Conservation (phyloP, 495 filamentous ascomycete genomes). For the Hyaloscypha variabilis region DNA sequence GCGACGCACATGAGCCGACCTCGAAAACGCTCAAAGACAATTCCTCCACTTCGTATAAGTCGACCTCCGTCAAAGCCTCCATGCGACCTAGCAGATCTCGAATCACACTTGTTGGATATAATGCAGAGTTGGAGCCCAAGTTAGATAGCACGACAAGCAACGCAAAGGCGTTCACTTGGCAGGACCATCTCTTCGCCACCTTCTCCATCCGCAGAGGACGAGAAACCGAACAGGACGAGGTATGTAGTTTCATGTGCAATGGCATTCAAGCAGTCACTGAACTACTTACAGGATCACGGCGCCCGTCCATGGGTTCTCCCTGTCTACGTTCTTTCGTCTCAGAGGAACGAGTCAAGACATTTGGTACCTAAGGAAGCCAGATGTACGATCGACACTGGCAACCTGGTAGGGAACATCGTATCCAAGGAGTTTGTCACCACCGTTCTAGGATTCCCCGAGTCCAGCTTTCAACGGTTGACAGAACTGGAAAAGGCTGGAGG, state of each 20-base stretch:
- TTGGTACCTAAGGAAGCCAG: constrained; percentile 16
- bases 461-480: constrained; percentile 13
- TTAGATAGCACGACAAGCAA: background rate
- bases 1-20: background rate
- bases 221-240: background rate
- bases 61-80: constrained; percentile 7
- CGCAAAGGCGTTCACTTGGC: background rate
- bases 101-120: constrained; percentile 16
- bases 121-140: constrained; percentile 5
- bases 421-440: constrained; percentile 9
- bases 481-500: constrained; percentile 14
- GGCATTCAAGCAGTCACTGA: background rate
- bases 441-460: constrained; percentile 15
- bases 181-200: background rate
- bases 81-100: constrained; percentile 15
- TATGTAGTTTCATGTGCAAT: background rate
- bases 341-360: constrained; percentile 7
- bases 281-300: background rate
- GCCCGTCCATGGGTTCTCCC: constrained; percentile 12
- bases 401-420: constrained; percentile 18
- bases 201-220: constrained; percentile 10
- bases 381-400: constrained; percentile 23
- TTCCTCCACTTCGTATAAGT: constrained; percentile 3
- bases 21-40: background rate
- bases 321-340: constrained; percentile 20